Percentiles rank a stretch among this genome's conserved stretches.
These are phyloP conservation scores for Metarhizium rileyi DNA, from an alignment of 2,329 filamentous ascomycete genomes.

Conservation along the genomic window DNA sequence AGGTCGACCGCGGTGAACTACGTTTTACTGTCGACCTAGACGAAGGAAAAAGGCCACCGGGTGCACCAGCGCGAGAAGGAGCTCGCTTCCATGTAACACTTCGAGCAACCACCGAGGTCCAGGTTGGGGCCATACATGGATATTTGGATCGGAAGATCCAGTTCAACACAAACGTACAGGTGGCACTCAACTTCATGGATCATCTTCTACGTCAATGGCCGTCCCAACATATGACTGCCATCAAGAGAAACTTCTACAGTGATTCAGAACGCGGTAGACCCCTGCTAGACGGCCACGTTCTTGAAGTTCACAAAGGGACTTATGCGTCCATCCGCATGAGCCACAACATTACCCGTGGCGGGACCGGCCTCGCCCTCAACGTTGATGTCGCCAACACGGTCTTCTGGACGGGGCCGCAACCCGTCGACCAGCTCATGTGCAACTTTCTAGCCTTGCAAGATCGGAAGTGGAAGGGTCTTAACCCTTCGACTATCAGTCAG, in stretches of 20 bases:
- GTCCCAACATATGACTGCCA: constrained; percentile 52
- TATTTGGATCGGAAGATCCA: constrained; percentile 54
- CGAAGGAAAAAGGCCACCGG: constrained; percentile 41
- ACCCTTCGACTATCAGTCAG: constrained; percentile 17
- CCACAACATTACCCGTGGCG: constrained; percentile 36
- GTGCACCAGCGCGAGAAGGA: constrained; percentile 21
- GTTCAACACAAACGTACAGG: constrained; percentile 60
- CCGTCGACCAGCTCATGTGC: constrained; percentile 28
- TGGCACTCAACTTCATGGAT: constrained; percentile 84
- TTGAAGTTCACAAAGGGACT: constrained; percentile 79
- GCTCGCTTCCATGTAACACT: constrained; percentile 53
- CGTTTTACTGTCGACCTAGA: constrained; percentile 64
- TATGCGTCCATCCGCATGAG: constrained; percentile 78
- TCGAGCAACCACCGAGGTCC: constrained; percentile 54
- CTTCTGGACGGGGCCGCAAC: constrained; percentile 56
- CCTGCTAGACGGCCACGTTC: constrained; percentile 46
- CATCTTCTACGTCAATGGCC: constrained; percentile 80
- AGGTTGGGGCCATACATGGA: constrained; percentile 52
- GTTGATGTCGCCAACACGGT: constrained; percentile 86
- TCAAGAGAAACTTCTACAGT: constrained; percentile 79
- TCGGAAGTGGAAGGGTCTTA: constrained; percentile 15
- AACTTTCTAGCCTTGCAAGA: constrained; percentile 24
- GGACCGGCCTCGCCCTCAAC: constrained; percentile 66
- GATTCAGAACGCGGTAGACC: constrained; percentile 34
- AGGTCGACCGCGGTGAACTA: constrained; percentile 36